Percentiles rank a stretch among this genome's conserved stretches.
Conservation (phyloP, 805 yeast genomes). For the Ogataea neopini region DNA sequence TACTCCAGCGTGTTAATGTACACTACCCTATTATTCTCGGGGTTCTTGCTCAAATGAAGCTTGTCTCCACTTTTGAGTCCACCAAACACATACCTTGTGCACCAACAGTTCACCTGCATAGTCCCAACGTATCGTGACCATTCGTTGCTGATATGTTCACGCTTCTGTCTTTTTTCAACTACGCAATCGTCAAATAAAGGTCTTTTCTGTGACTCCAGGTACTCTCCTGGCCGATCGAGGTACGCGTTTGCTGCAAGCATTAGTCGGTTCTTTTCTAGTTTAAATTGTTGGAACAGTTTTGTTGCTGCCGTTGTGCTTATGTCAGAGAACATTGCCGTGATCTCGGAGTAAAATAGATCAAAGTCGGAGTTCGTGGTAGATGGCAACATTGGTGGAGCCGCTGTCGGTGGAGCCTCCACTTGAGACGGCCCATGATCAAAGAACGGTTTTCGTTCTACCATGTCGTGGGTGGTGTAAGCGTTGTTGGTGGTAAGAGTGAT, state of each 20-base stretch:
- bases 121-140: constrained; percentile 54
- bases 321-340: constrained; percentile 38
- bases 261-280: constrained; percentile 30
- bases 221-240: constrained; percentile 31
- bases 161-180: constrained; percentile 7
- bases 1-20: constrained; percentile 26
- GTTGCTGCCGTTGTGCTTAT: constrained; percentile 26
- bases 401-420: background rate
- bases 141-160: background rate
- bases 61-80: constrained; percentile 47
- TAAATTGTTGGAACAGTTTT: constrained; percentile 31
- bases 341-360: constrained; percentile 32
- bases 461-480: background rate
- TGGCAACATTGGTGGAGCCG: too few relatives aligned
- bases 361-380: background rate
- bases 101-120: constrained; percentile 63
- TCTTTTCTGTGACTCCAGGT: background rate
- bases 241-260: constrained; percentile 42
- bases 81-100: constrained; percentile 61
- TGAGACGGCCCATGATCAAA: constrained; percentile 13
- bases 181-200: constrained; percentile 2
- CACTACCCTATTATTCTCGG: constrained; percentile 26
- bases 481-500: too few relatives aligned
- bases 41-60: constrained; percentile 21
- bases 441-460: constrained; percentile 16